Evolutionary conservation across 352 stramenopile species (phyloP).

Genomic region (Globisporangium cystogenes): DNA sequence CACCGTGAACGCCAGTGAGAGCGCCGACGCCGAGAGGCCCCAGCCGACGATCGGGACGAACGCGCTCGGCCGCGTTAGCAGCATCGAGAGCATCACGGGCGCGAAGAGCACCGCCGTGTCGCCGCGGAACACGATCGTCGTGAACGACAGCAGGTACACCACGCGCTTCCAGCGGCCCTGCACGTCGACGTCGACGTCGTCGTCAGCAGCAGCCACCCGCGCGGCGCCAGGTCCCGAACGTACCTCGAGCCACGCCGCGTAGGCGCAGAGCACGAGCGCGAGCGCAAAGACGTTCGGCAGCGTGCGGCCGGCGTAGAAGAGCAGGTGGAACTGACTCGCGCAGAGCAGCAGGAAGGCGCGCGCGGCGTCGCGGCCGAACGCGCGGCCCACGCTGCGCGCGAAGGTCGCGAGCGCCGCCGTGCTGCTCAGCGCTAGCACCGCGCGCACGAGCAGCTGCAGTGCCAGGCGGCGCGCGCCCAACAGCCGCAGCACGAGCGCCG

Average conservation of each 20-base stretch:
- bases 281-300: conserved; percentile 98
- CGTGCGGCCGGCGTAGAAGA: conserved; percentile 96
- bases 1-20: conserved; percentile 81
- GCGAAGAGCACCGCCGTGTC: conserved; percentile 96
- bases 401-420: conserved; percentile 53
- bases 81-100: conserved; percentile 89
- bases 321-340: conserved; percentile 95
- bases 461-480: conserved; percentile 34
- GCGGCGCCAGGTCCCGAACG: not conserved
- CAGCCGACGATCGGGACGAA: conserved; percentile 76
- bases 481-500: conserved; percentile 23
- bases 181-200: too few species aligned
- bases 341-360: conserved; percentile 86
- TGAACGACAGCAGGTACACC: conserved; percentile 87
- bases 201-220: conserved; percentile 2
- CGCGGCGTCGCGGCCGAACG: conserved; percentile 21
- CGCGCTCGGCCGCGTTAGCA: conserved; percentile 63
- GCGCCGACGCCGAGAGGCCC: conserved; percentile 70
- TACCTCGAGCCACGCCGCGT: conserved; percentile 59
- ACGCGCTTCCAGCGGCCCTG: conserved; percentile 35
- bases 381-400: not conserved
- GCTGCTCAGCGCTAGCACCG: conserved; percentile 52
- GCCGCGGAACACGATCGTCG: conserved; percentile 95
- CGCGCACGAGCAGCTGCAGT: conserved; percentile 58
- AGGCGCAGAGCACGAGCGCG: conserved; percentile 58